These are phyloP conservation scores for Hibiscus tridactylites DNA, from an alignment of 345 rosid species.

Conservation along the genomic window DNA sequence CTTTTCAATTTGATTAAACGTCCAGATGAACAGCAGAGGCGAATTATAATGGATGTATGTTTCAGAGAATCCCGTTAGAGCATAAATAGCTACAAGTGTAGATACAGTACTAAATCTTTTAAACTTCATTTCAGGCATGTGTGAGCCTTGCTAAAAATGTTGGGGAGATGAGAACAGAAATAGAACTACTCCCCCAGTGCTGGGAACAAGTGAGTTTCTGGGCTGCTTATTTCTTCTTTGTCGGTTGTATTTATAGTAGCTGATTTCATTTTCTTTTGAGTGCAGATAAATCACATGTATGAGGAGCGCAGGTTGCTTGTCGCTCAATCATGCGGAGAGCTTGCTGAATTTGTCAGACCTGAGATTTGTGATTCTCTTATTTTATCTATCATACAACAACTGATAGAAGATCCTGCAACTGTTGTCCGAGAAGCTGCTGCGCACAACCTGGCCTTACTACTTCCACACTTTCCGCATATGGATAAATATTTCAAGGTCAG, in stretches of 20 bases:
- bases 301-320: conserved; percentile 97
- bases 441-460: conserved; percentile 83
- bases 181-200: conserved; percentile 94
- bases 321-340: conserved; percentile 98
- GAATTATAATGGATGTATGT: conserved; percentile 91
- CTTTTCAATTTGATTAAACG: conserved; percentile 91
- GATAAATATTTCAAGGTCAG: conserved; percentile 99
- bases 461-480: conserved; percentile 78
- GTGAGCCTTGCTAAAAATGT: conserved; percentile 90
- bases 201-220: conserved; percentile 86
- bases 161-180: conserved; percentile 97
- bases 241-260: conserved; percentile 13
- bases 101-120: conserved; percentile 18
- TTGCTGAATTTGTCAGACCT: conserved; percentile 86
- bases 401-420: conserved; percentile 87
- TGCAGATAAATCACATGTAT: conserved; percentile 85
- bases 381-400: conserved; percentile 85
- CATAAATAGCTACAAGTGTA: conserved; percentile 10
- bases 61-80: conserved; percentile 16
- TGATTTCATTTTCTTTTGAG: conserved; percentile 18
- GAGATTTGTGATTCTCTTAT: conserved; percentile 97
- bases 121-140: conserved; percentile 63
- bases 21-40: conserved; percentile 96
- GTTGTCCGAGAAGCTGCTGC: conserved; percentile 96
- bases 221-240: neutral